These are phyloP conservation scores for Alternaria ethzedia DNA, from an alignment of 2,329 filamentous ascomycete genomes.

Conservation along the genomic window DNA sequence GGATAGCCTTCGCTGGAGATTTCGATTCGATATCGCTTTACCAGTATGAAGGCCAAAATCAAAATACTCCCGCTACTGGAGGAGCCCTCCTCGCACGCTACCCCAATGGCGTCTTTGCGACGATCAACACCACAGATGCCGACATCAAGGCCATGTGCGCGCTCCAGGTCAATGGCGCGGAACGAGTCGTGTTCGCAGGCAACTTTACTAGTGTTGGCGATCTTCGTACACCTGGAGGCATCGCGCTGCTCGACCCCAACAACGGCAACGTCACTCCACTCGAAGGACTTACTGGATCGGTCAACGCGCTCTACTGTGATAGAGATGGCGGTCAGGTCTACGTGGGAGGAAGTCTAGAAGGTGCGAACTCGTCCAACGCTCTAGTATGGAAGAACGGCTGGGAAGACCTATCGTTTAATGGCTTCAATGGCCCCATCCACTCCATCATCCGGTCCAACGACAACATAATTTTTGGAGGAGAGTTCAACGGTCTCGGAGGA, in stretches of 20 bases:
- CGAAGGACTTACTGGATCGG: slow-evolving; percentile 80
- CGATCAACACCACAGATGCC: slow-evolving; percentile 78
- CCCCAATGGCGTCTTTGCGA: slow-evolving; percentile 82
- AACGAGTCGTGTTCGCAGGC: slow-evolving; percentile 84
- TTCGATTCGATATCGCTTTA: slow-evolving; percentile 93
- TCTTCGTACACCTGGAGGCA: slow-evolving; percentile 73
- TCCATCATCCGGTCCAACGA: slow-evolving; percentile 83
- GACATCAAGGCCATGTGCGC: slow-evolving; percentile 89
- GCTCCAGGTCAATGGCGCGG: slow-evolving; percentile 71
- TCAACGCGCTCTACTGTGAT: slow-evolving; percentile 85
- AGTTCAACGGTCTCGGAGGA: slow-evolving; percentile 86
- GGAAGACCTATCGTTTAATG: slow-evolving; percentile 84
- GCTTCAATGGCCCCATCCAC: slow-evolving; percentile 90
- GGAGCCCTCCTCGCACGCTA: slow-evolving; percentile 81
- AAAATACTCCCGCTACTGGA: slow-evolving; percentile 70
- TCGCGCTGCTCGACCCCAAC: slow-evolving; percentile 81
- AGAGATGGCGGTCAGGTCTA: slow-evolving; percentile 78
- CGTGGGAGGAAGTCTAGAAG: slow-evolving; percentile 85
- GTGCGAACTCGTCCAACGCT: slow-evolving; percentile 84
- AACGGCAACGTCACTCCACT: slow-evolving; percentile 74
- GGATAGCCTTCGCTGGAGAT: slow-evolving; percentile 84
- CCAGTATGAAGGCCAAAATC: slow-evolving; percentile 79
- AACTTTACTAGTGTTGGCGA: slow-evolving; percentile 93
- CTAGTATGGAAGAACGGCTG: slow-evolving; percentile 78
- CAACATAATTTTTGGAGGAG: slow-evolving; percentile 89